phyloP scores from a whole-genome alignment of 1,139 yeast genomes.

The Eremothecium cymbalariae region DNA sequence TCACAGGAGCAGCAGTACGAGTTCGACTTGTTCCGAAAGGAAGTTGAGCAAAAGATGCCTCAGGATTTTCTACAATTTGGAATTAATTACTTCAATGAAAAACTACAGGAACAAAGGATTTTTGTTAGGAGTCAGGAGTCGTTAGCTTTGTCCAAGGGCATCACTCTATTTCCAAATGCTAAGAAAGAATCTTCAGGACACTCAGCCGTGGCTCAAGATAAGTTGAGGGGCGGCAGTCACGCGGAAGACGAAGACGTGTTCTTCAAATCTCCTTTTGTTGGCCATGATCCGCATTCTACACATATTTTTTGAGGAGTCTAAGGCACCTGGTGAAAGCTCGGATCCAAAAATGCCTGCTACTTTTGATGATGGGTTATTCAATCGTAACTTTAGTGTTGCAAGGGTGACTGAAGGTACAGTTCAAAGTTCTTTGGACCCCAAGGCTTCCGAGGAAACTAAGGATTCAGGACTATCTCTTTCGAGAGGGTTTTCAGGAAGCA shows the following conservation, averaged over 20 bases:
- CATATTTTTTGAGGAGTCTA: constrained; percentile 22
- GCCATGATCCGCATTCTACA: constrained; percentile 54
- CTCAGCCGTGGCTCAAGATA: constrained; percentile 12
- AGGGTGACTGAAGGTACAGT: constrained; percentile 22
- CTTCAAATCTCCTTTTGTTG: constrained; percentile 59
- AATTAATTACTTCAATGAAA: constrained; percentile 57
- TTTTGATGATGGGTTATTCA: constrained; percentile 35
- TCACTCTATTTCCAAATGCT: constrained; percentile 41
- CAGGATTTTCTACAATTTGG: constrained; percentile 65
- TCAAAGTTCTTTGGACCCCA: constrained; percentile 24
- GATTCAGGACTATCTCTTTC: constrained; percentile 8
- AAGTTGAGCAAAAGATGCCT: constrained; percentile 55
- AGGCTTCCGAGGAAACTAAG: constrained; percentile 11
- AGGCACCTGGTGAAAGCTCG: constrained; percentile 7
- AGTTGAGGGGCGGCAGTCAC: constrained; percentile 8
- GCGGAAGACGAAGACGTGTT: constrained; percentile 25
- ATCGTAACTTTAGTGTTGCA: constrained; percentile 40
- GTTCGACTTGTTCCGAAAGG: constrained; percentile 55
- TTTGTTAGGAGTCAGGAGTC: constrained; percentile 47
- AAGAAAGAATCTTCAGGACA: constrained; percentile 14
- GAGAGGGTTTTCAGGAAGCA: constrained; percentile 14
- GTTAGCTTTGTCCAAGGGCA: constrained; percentile 46
- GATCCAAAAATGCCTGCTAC: constrained; percentile 11
- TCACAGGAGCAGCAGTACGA: constrained; percentile 42
- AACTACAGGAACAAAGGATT: constrained; percentile 53